Conservation (phyloP, 345 rosid genomes). For the Citrus sinensis region DNA sequence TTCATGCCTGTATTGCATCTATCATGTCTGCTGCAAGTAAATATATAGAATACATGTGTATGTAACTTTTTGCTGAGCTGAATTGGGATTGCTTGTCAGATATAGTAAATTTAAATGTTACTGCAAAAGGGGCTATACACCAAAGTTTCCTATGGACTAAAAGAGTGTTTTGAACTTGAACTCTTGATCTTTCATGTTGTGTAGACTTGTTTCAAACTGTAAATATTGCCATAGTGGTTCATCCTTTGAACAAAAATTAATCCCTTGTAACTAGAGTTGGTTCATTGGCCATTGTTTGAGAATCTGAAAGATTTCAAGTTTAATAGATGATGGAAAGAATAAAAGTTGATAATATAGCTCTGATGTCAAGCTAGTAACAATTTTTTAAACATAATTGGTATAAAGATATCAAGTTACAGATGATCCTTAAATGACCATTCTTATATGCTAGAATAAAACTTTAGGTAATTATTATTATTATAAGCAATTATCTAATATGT, state of each 20-base stretch:
- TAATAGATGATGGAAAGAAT: neutral
- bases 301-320: neutral
- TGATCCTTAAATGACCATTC: neutral
- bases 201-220: neutral
- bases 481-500: neutral
- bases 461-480: neutral
- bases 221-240: neutral
- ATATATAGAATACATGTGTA: neutral
- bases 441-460: neutral
- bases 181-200: neutral
- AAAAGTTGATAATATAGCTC: neutral
- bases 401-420: neutral
- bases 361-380: neutral
- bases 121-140: neutral
- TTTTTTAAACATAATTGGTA: neutral
- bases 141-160: neutral
- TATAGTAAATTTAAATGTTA: neutral
- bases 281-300: neutral
- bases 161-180: neutral
- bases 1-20: neutral
- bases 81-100: constrained; percentile 1
- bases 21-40: constrained; percentile 12
- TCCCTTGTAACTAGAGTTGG: neutral
- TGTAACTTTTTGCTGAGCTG: neutral
- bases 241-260: neutral